These are phyloP conservation scores for Debaryomycetaceae sp. DNA, from an alignment of 1,139 yeast species.

Conservation along the genomic window DNA sequence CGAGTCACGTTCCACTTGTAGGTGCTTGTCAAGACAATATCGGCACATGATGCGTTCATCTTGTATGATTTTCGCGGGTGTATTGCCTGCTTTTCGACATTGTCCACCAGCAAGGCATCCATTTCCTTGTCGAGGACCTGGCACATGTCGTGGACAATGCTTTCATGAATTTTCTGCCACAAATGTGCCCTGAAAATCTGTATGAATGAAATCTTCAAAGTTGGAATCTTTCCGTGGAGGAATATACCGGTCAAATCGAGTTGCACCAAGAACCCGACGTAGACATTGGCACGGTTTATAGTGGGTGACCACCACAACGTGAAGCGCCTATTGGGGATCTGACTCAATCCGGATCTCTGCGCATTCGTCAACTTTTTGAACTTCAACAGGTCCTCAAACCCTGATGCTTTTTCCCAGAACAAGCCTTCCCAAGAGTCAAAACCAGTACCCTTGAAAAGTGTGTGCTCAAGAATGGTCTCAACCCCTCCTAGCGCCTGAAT, in stretches of 20 bases:
- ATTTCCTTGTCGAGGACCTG: conserved; percentile 86
- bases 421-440: conserved; percentile 98
- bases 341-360: conserved; percentile 93
- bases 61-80: conserved; percentile 97
- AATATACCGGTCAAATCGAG: conserved; percentile 94
- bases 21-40: conserved; percentile 64
- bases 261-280: conserved; percentile 95
- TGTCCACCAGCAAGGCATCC: conserved; percentile 73
- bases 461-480: conserved; percentile 91
- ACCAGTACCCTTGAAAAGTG: conserved; percentile 92
- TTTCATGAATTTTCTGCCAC: conserved; percentile 98
- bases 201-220: conserved; percentile 86
- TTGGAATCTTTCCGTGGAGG: conserved; percentile 95
- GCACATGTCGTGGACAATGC: conserved; percentile 85
- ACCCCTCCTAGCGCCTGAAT: conserved; percentile 97
- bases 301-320: conserved; percentile 99
- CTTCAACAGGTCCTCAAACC: conserved; percentile 92
- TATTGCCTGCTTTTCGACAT: conserved; percentile 82
- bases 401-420: conserved; percentile 96
- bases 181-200: conserved; percentile 96
- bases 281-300: conserved; percentile 93
- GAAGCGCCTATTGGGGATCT: conserved; percentile 94
- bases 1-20: conserved; percentile 77
- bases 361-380: conserved; percentile 94
- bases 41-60: conserved; percentile 95